Evolutionary conservation across 202 grass and related monocot genomes (phyloP).

Genomic region (Carex sylvatica): DNA sequence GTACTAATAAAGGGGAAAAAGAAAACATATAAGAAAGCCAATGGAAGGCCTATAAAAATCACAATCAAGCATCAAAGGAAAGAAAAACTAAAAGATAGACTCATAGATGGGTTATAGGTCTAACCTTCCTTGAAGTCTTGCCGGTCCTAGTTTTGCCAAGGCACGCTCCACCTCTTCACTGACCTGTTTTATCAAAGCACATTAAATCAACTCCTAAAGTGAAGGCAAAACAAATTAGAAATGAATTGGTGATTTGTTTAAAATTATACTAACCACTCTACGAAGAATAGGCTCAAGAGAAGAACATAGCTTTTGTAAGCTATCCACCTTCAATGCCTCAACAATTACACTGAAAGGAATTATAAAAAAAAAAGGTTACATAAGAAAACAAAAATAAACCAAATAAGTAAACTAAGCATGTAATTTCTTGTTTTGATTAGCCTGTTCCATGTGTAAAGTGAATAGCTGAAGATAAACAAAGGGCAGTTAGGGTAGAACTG

Average conservation of each 20-base stretch:
- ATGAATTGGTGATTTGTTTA: neutral
- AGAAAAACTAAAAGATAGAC: neutral
- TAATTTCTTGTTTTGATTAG: neutral
- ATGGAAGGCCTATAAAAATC: neutral
- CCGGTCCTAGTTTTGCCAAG: slow-evolving; percentile 68
- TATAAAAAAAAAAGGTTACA: slow-evolving; percentile 11
- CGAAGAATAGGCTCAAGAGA: slow-evolving; percentile 85
- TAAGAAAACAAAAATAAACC: neutral
- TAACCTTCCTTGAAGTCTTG: slow-evolving; percentile 84
- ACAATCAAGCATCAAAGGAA: neutral
- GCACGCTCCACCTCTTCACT: slow-evolving; percentile 98
- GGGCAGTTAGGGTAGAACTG: neutral
- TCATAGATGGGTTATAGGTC: slow-evolving; percentile 28
- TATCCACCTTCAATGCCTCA: slow-evolving; percentile 80
- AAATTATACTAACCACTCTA: slow-evolving; percentile 64
- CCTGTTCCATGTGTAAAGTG: neutral
- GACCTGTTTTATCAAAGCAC: slow-evolving; percentile 43
- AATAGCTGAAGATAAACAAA: neutral
- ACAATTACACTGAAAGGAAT: slow-evolving; percentile 65
- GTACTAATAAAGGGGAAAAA: neutral
- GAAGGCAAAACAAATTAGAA: neutral
- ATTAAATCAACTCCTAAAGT: slow-evolving; percentile 19
- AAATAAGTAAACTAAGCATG: neutral
- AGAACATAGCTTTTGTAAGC: slow-evolving; percentile 85
- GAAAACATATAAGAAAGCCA: neutral